A percentile compares a stretch with the other conserved stretches of the same genome.
phyloP scores from a whole-genome alignment of 139 green algal species.

The Spirogloea muscicola region DNA sequence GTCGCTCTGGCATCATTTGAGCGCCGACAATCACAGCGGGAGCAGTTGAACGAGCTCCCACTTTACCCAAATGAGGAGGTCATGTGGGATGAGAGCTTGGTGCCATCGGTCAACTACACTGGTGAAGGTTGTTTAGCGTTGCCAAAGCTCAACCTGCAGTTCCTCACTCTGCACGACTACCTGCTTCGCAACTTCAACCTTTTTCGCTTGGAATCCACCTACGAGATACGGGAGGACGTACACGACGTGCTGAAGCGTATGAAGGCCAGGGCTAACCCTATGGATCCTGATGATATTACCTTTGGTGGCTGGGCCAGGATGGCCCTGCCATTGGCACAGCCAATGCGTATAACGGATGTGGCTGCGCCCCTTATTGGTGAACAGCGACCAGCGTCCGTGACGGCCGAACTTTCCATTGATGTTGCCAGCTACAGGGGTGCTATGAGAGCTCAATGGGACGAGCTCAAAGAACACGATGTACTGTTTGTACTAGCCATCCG shows the following conservation, averaged over 20 bases:
- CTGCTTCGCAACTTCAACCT: constrained; percentile 96
- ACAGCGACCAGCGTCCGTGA: constrained; percentile 75
- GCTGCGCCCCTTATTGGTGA: constrained; percentile 80
- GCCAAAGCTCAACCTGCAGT: constrained; percentile 98
- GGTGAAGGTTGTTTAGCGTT: constrained; percentile 79
- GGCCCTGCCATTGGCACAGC: constrained; percentile 62
- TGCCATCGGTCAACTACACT: constrained; percentile 55
- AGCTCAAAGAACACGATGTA: constrained; percentile 88
- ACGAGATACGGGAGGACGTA: constrained; percentile 95
- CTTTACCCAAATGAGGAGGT: constrained; percentile 94
- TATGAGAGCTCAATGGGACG: constrained; percentile 84
- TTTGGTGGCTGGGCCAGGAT: constrained; percentile 87
- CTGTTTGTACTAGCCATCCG: constrained; percentile 83
- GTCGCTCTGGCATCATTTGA: constrained; percentile 74
- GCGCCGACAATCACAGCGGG: constrained; percentile 63
- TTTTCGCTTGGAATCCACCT: constrained; percentile 92
- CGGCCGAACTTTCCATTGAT: constrained; percentile 71
- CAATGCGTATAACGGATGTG: constrained; percentile 74
- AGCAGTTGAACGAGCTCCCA: constrained; percentile 83
- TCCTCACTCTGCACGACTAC: constrained; percentile 93
- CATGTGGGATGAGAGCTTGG: constrained; percentile 84
- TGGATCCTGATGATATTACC: background rate
- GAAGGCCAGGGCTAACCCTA: constrained; percentile 16
- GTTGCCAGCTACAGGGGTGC: constrained; percentile 55
- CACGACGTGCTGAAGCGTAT: constrained; percentile 74